Evolutionary conservation across 2,329 filamentous ascomycete genomes (phyloP), one percentile per base, ranked within the genome.

Genomic region (Penicillium sp.): DNA sequence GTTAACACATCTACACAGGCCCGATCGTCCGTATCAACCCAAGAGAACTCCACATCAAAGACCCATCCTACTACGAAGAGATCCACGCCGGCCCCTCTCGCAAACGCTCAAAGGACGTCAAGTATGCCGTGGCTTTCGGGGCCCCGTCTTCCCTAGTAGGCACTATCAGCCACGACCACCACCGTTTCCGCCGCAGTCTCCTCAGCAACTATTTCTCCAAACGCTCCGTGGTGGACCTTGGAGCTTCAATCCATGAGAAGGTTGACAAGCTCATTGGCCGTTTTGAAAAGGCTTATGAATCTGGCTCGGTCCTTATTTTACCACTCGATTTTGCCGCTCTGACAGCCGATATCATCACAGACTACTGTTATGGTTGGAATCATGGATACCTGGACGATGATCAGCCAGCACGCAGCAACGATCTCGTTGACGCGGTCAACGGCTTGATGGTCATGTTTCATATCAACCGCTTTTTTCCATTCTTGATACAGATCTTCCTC

Each of bases 141-240:
- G 60, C 60, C 0, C 58, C 61, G 4, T 22, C 45, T 8, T 63
- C 65, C 1, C 60, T 63, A 16, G 58, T 68, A 22, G 59, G 66
- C 16, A 79, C 76, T 1, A 63, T 72, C 31, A 60, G 67, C 29
- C 74, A 77, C 50, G 71, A 77, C 27, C 64, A 71, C 22, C 78
- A 80, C 58, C 72, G 75, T 3, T 63, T 71, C 21, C 72, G 78
- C 7, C 73, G 77, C 36, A 67, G 58, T 13, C 69, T 74, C 3
- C 51, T 79, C 42, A 76, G 70, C 45, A 72, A 71, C 1, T 80
- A 77, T 67, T 81, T 80, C 62, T 78, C 77, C 10, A 72, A 69
- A 32, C 68, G 69, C 3, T 72, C 72, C 7, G 69, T 79, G 18
- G 59, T 60, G 3, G 55, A 55, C 5, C 65, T 78, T 1, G 70